Evolutionary conservation across 2,329 filamentous ascomycete genomes (phyloP), one percentile per base, ranked within the genome.

Genomic region (Neodidymelliopsis sp.): DNA sequence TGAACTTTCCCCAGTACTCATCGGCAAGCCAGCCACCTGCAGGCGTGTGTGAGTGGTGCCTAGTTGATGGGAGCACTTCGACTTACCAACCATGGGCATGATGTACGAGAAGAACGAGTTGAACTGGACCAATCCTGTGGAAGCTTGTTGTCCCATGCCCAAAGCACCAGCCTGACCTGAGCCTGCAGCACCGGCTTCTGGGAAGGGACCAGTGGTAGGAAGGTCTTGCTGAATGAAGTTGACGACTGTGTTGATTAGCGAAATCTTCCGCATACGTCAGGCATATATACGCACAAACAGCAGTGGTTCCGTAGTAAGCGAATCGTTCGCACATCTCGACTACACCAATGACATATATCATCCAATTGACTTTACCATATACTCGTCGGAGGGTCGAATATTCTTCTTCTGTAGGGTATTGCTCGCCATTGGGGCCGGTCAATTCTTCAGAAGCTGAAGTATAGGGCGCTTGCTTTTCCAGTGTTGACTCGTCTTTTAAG

Each of bases 1-100:
- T 82, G 66, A 82, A 84, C 59, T 83, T 81, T 33, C 83, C 83
- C 31, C 83, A 72, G 65, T 82, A 83, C 28, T 81, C 77, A 61
- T 86, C 83, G 10, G 83, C 81, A 42, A 84, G 63, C 41, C 83
- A 77, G 30, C 81, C 83, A 67, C 81, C 79, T 42, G 78, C 1
- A n/a, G 79, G 77, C 66, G 76, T 79, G 68, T 77, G 81, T 63
- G 15, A 74, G 48, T 22, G 57, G 3, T 28, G 16, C n/a, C 12
- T n/a, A 10, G n/a, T 3, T 10, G 7, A 6, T n/a, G n/a, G 11
- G 2, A 16, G 2, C n/a, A 53, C 2, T 43, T 60, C 15, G 15
- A 30, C 52, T 64, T 65, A 29, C 59, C 54, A 25, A 62, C 52
- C 49, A 55, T 62, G 49, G 60, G 60, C 60, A 60, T 63, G 1